A percentile compares a stretch with the other conserved stretches of the same genome.
phyloP scores from a whole-genome alignment of 2,329 filamentous ascomycete genomes.

The Colletotrichum sansevieriae region DNA sequence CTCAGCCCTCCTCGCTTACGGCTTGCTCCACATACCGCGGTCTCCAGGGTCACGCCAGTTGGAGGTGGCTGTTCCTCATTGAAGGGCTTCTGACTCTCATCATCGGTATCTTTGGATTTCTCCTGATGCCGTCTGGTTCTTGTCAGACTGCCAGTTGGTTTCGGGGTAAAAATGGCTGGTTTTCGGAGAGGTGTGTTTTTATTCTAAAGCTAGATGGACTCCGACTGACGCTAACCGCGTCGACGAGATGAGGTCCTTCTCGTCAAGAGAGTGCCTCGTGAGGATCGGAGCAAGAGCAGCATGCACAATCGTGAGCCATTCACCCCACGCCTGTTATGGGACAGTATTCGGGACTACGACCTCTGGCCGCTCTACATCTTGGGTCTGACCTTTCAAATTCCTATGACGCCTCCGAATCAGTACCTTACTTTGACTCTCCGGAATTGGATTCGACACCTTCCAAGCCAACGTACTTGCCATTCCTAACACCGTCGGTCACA shows the following conservation, averaged over 20 bases:
- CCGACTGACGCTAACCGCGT: not conserved
- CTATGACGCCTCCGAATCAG: conserved; percentile 59
- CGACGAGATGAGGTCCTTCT: conserved; percentile 69
- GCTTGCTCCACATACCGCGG: conserved; percentile 57
- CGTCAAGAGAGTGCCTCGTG: conserved; percentile 69
- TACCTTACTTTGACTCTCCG: conserved; percentile 73
- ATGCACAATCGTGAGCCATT: conserved; percentile 73
- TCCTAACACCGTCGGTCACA: conserved; percentile 57
- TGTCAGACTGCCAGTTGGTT: conserved; percentile 68
- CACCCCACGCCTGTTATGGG: conserved; percentile 62
- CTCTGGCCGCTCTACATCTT: conserved; percentile 65
- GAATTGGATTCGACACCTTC: conserved; percentile 70
- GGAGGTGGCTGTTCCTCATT: conserved; percentile 68
- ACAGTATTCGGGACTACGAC: conserved; percentile 65
- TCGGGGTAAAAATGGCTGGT: conserved; percentile 69
- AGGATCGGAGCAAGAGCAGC: conserved; percentile 70
- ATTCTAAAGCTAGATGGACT: no score
- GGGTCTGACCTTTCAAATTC: conserved; percentile 67
- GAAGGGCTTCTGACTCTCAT: conserved; percentile 61
- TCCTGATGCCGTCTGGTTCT: conserved; percentile 67
- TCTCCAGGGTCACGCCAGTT: conserved; percentile 51
- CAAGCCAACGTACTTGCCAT: conserved; percentile 74
- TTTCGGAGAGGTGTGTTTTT: conserved; percentile 58
- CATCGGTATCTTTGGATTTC: conserved; percentile 66
- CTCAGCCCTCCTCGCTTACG: conserved; percentile 54